Evolutionary conservation across 2,329 filamentous ascomycete genomes (phyloP), one percentile per base, ranked within the genome.

Genomic region (Botrytis sinoallii): DNA sequence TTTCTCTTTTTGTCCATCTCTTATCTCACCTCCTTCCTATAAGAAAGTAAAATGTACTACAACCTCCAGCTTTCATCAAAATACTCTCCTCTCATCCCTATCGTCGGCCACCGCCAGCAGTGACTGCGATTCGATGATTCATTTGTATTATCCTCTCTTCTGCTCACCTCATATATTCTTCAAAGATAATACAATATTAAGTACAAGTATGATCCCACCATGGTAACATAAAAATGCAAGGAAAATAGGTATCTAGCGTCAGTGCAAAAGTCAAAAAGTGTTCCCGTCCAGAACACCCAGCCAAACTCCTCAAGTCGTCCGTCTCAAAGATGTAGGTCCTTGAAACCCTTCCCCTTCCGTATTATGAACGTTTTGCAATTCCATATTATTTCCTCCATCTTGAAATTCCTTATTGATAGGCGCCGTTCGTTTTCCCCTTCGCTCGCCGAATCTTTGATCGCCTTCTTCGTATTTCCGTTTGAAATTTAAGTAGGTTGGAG

Each of bases 401-500:
- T 89, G 84, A 81, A 87, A 81, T 79, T 86, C 85, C 78, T 87
- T 83, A 61, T 83, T 79, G 77, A 87, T 80, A 70, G 84, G 85
- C 40, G 85, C 83, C 25, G 83, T 83, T 76, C 85, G 84, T 77
- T 87, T 87, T 75, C 85, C 85, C 80, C 85, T 88, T 75, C 86
- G 85, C 73, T 82, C 77, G 9, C 91, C 93, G 75, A 98, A 90
- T 40, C 96, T 89, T 83, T 97, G 93, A 82, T 98, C 96, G 10
- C 96, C 96, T 75, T 91, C 87, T 76, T 90, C 85, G 78, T 96
- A 95, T 71, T 85, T 84, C 61, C 85, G 85, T 84, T 97, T 98
- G 86, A 98, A 97, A 75, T 89, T 88, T 80, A 98, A 89, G 82
- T 98, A 98, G 0, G 93, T 95, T 12, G 95, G 95, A 32, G 94